Evolutionary conservation across 139 green algal species (phyloP).

Genomic region (Microglena sp.): DNA sequence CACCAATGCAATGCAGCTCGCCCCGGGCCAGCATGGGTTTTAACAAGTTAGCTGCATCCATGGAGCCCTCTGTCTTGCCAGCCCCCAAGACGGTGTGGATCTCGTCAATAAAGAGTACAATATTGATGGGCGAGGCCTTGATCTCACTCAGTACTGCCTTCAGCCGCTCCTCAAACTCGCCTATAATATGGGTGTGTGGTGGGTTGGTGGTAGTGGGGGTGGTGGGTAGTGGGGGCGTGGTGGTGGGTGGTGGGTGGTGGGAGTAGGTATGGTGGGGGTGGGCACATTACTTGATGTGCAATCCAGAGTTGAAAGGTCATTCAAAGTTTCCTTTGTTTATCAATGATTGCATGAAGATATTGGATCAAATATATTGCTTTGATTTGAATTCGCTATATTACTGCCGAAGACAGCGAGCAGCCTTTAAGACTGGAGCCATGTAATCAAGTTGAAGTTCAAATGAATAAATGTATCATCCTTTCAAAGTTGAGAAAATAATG

Average conservation of each 20-base stretch:
- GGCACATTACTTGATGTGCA: too few relatives aligned
- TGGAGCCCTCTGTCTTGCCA: constrained; percentile 69
- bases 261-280: too few relatives aligned
- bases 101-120: constrained; percentile 96
- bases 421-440: too few relatives aligned
- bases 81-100: constrained; percentile 71
- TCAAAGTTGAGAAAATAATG: too few relatives aligned
- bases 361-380: too few relatives aligned
- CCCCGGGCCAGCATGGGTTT: constrained; percentile 94
- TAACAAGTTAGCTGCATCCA: constrained; percentile 92
- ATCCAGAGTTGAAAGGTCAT: too few relatives aligned
- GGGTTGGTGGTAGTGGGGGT: not conserved
- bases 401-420: too few relatives aligned
- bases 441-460: too few relatives aligned
- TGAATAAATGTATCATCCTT: too few relatives aligned
- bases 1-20: constrained; percentile 90
- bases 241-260: not conserved
- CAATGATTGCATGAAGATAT: too few relatives aligned
- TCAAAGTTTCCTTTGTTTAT: too few relatives aligned
- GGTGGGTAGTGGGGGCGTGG: not conserved
- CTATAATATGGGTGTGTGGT: not conserved
- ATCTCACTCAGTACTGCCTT: constrained; percentile 77
- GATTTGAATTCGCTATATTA: too few relatives aligned
- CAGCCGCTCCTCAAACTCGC: constrained; percentile 88
- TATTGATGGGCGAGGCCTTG: constrained; percentile 21